phyloP scores from a whole-genome alignment of 2,329 filamentous ascomycete species.

The Uncinocarpus reesii region DNA sequence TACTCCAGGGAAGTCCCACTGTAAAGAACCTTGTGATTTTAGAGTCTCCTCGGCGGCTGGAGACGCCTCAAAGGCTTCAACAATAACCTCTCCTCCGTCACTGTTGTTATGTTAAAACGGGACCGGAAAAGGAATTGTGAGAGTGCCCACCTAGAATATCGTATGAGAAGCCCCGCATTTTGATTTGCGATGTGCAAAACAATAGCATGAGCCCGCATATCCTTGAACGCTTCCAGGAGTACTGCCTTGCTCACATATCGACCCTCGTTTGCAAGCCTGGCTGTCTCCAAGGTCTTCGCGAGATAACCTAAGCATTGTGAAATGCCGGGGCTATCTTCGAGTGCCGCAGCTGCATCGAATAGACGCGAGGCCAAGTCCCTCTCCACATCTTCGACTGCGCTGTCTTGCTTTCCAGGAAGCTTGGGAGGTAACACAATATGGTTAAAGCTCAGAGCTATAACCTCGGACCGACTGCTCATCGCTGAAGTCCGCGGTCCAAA shows the following conservation, averaged over 20 bases:
- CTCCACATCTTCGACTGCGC: background rate
- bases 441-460: background rate
- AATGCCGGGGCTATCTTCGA: background rate
- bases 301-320: background rate
- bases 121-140: background rate
- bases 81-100: constrained; percentile 14
- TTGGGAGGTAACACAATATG: constrained; percentile 4
- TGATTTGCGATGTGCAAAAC: background rate
- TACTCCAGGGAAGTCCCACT: constrained; percentile 38
- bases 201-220: background rate
- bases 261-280: background rate
- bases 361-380: background rate
- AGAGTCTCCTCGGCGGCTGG: constrained; percentile 33
- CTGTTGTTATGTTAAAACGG: constrained; percentile 21
- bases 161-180: constrained; percentile 7
- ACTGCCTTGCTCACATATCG: background rate
- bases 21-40: constrained; percentile 31
- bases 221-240: constrained; percentile 1
- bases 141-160: background rate
- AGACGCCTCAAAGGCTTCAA: constrained; percentile 42
- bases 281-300: background rate
- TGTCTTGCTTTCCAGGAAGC: constrained; percentile 5
- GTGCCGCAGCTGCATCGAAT: background rate
- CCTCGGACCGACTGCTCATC: background rate
- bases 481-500: no score